Evolutionary conservation across 2,329 filamentous ascomycete species (phyloP), one percentile per base, ranked within the genome.

Genomic region (Aspergillus fischeri): DNA sequence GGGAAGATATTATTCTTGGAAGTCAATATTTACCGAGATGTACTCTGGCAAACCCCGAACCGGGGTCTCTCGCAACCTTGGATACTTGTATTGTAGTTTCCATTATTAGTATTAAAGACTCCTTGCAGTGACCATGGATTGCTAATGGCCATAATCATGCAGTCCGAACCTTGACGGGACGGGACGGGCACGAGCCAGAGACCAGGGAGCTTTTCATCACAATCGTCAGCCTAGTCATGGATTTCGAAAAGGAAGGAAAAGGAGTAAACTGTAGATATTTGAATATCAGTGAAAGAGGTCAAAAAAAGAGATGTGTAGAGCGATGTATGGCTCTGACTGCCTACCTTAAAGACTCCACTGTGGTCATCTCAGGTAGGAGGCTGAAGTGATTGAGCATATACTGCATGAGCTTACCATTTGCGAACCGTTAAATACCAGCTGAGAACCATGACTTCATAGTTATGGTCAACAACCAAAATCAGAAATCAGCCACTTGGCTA

Each of bases 151-250:
- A 35, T 35, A 35, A 35, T 17, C 32, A 68, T 65, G 64, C 63
- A 60, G 60, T 66, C 66, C 66, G 64, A 73, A 73, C 71, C 68
- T 73, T 73, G 67, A 73, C 71, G 71, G 71, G 67, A 70, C 71
- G 71, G 70, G 65, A 69, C 70, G 70, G 66, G 45, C 54, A 58
- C 59, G 49, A 62, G 21, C 21, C 44, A 47, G 44, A 45, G 3
- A 35, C 11, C 32, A 35, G 32, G 11, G 11, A 35, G 11, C 11
- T 14, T 35, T 32, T 6, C 32, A 35, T 35, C 14, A 38, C 14
- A 17, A 38, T 38, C 14, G 6, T 17, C 32, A 17, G 32, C 14
- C 5, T 38, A 7, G 14, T 14, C 32, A 38, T 38, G 32, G 32
- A 17, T 17, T 7, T 38, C 32, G 2, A n/a, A 38, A 3, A 17